A percentile compares a stretch with the other conserved stretches of the same genome.
Evolutionary conservation across 1,139 yeast species (phyloP).

Genomic region (Sugiyamaella xylanicola): DNA sequence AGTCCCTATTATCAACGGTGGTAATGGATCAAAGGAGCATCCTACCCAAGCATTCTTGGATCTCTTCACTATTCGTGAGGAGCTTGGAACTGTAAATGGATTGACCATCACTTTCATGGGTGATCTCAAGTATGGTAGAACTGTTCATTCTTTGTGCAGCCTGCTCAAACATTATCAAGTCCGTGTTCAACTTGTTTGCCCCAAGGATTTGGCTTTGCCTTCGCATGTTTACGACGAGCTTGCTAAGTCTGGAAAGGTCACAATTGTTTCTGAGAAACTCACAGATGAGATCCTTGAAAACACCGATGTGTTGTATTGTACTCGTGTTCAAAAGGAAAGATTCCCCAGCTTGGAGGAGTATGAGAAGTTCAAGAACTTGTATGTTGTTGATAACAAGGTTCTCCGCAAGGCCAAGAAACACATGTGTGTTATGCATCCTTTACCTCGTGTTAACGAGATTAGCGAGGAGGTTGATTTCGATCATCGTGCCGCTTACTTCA

Average conservation of each 20-base stretch:
- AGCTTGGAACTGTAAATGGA: constrained; percentile 97
- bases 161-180: constrained; percentile 91
- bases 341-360: constrained; percentile 75
- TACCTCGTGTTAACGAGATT: constrained; percentile 95
- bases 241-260: constrained; percentile 65
- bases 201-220: constrained; percentile 85
- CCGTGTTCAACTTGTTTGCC: constrained; percentile 88
- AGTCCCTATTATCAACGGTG: constrained; percentile 96
- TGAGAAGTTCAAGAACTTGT: constrained; percentile 86
- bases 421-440: constrained; percentile 99
- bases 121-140: constrained; percentile 96
- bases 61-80: constrained; percentile 97
- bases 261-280: constrained; percentile 70
- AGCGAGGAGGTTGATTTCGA: constrained; percentile 98
- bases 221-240: constrained; percentile 67
- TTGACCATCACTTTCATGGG: constrained; percentile 99
- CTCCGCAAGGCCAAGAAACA: constrained; percentile 93
- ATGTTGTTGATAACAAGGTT: constrained; percentile 89
- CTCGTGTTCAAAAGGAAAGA: constrained; percentile 98
- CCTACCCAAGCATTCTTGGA: constrained; percentile 99
- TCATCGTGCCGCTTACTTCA: constrained; percentile 98
- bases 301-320: constrained; percentile 95
- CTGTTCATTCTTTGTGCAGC: constrained; percentile 95
- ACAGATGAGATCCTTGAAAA: constrained; percentile 81
- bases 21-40: constrained; percentile 96